A percentile compares a stretch with the other conserved stretches of the same genome.
Conservation (phyloP, 108 stramenopile genomes). For the Discostella pseudostelligera region DNA sequence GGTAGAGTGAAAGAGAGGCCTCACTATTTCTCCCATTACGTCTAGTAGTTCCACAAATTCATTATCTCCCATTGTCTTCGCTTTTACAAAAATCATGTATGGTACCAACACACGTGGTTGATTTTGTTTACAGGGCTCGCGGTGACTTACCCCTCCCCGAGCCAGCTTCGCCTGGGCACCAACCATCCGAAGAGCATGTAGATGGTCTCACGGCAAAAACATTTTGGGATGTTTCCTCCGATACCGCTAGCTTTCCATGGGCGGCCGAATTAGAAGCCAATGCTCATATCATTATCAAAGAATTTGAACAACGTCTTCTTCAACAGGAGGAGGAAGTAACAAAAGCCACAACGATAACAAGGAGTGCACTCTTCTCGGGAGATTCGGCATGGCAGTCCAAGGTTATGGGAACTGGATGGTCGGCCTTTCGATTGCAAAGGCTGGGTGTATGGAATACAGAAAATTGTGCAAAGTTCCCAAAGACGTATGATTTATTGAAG, state of each 20-base stretch:
- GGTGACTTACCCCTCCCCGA: conserved; percentile 55
- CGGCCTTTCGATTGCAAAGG: conserved; percentile 85
- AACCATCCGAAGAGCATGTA: conserved; percentile 89
- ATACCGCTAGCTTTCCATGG: conserved; percentile 77
- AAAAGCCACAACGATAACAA: conserved; percentile 1
- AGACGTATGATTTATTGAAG: conserved; percentile 75
- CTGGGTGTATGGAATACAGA: conserved; percentile 89
- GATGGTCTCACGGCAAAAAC: conserved; percentile 87
- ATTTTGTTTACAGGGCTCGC: conserved; percentile 43
- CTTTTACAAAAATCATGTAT: neutral
- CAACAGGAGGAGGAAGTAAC: conserved; percentile 12
- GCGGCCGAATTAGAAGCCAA: conserved; percentile 72
- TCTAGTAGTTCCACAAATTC: too few relatives aligned
- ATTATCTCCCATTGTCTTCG: neutral
- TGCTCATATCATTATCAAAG: conserved; percentile 71
- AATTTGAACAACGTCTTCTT: conserved; percentile 67
- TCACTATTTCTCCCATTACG: too few relatives aligned
- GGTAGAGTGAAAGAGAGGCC: conserved; percentile 40
- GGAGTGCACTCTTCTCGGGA: conserved; percentile 48
- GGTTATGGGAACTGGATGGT: conserved; percentile 93
- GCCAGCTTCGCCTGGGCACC: conserved; percentile 55
- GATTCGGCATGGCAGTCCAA: conserved; percentile 85
- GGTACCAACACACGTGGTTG: neutral
- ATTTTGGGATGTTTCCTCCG: conserved; percentile 72
- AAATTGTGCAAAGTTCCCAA: conserved; percentile 82